Evolutionary conservation across 2,329 filamentous ascomycete species (phyloP).

Genomic region (Penicillium sp.): DNA sequence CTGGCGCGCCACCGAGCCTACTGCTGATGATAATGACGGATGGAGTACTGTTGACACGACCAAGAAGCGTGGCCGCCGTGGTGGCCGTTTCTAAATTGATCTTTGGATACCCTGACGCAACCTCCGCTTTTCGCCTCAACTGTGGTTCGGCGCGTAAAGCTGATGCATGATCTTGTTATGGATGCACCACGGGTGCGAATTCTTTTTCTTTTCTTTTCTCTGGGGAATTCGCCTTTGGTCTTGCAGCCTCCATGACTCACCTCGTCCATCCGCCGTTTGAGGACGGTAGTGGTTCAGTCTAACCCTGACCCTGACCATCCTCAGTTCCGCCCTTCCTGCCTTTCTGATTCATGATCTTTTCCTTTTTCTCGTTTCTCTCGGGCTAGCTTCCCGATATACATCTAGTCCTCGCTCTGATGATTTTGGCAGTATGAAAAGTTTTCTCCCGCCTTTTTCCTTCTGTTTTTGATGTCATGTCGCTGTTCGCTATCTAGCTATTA

Average conservation of each 20-base stretch:
- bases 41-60: slow-evolving; percentile 51
- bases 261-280: slow-evolving; percentile 11
- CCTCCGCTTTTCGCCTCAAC: slow-evolving; percentile 12
- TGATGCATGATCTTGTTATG: not conserved
- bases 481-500: slow-evolving; percentile 33
- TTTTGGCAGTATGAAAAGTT: slow-evolving; percentile 42
- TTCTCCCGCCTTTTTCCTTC: slow-evolving; percentile 23
- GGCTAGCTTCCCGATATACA: slow-evolving; percentile 31
- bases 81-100: slow-evolving; percentile 45
- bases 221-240: not conserved
- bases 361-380: slow-evolving; percentile 27
- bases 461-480: slow-evolving; percentile 24
- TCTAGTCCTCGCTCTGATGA: slow-evolving; percentile 38
- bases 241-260: slow-evolving; percentile 10
- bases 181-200: not conserved
- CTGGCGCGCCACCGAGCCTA: slow-evolving; percentile 40
- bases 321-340: slow-evolving; percentile 17
- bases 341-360: slow-evolving; percentile 29
- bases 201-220: not conserved
- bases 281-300: slow-evolving; percentile 22
- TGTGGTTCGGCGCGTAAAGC: slow-evolving; percentile 10
- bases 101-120: slow-evolving; percentile 36
- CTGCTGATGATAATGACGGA: slow-evolving; percentile 46
- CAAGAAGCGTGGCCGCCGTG: slow-evolving; percentile 48
- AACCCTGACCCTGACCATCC: slow-evolving; percentile 8